These are phyloP conservation scores for Botrytis paeoniae DNA, from an alignment of 2,329 filamentous ascomycete species.

Conservation along the genomic window DNA sequence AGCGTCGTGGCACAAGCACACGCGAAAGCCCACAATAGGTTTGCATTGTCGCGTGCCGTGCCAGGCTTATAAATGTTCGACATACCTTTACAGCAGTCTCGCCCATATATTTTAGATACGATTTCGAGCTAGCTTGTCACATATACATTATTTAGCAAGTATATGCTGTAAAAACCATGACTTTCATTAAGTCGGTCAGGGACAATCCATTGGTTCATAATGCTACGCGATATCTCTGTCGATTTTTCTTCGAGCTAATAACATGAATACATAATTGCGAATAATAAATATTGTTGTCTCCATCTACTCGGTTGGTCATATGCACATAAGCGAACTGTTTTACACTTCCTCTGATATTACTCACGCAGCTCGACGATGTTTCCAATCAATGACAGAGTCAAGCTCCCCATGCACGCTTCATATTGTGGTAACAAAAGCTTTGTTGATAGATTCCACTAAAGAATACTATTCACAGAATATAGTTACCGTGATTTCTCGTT, in stretches of 20 bases:
- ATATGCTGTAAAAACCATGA: background rate
- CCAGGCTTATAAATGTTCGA: background rate
- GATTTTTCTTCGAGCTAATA: background rate
- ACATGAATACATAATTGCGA: background rate
- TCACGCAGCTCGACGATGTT: background rate
- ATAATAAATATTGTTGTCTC: too few species aligned
- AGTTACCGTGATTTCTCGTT: background rate
- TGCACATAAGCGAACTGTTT: background rate
- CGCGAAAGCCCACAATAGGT: background rate
- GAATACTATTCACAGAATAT: background rate
- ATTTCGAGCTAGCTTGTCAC: background rate
- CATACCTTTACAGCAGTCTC: background rate
- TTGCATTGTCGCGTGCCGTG: background rate
- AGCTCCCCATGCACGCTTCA: background rate
- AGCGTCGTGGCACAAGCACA: background rate
- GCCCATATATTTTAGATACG: too few species aligned
- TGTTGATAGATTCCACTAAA: background rate
- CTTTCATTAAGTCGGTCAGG: background rate
- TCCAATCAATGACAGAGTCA: background rate
- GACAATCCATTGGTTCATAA: background rate
- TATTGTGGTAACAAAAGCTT: background rate
- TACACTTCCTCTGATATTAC: background rate
- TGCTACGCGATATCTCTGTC: too few species aligned
- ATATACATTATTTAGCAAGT: background rate
- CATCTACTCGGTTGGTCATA: background rate